Percentiles rank a stretch among this genome's conserved stretches.
These are phyloP conservation scores for Cryptococcus floricola DNA, from an alignment of 1,284 basidiomycete genomes.

Conservation along the genomic window DNA sequence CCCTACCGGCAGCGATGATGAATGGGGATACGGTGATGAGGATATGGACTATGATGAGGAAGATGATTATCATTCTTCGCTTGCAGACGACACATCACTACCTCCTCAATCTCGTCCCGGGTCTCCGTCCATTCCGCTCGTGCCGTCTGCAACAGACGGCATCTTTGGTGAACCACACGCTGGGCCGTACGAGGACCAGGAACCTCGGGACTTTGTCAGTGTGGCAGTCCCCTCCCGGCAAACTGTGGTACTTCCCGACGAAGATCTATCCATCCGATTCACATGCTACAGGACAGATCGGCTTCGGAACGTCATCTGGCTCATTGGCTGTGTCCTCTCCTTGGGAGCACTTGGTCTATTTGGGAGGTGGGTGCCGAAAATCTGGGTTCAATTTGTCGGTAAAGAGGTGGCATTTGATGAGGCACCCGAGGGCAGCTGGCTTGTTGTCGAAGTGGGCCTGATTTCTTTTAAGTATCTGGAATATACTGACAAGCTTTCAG, in stretches of 20 bases:
- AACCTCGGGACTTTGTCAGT: constrained; percentile 41
- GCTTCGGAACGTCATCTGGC: constrained; percentile 70
- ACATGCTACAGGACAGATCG: constrained; percentile 75
- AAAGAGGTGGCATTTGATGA: constrained; percentile 77
- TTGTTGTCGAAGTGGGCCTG: constrained; percentile 80
- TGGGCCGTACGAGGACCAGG: constrained; percentile 9
- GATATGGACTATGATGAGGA: constrained; percentile 34
- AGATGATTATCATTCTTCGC: constrained; percentile 43
- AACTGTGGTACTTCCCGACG: constrained; percentile 81
- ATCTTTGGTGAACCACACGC: constrained; percentile 40
- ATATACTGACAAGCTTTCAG: constrained; percentile 50
- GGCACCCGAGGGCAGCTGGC: constrained; percentile 62
- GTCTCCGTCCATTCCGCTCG: constrained; percentile 44
- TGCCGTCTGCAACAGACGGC: constrained; percentile 40
- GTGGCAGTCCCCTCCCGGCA: constrained; percentile 56
- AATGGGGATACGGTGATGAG: constrained; percentile 44
- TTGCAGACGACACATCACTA: constrained; percentile 50
- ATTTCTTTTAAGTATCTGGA: background rate
- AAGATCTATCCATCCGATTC: constrained; percentile 84
- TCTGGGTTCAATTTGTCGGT: constrained; percentile 87
- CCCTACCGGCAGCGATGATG: constrained; percentile 22
- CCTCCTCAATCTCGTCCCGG: constrained; percentile 46
- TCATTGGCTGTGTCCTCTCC: constrained; percentile 63
- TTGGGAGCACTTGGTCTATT: constrained; percentile 75
- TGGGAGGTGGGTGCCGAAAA: constrained; percentile 86